Evolutionary conservation across 1,139 yeast genomes (phyloP).

Genomic region (Trichomonascaceae sp.): DNA sequence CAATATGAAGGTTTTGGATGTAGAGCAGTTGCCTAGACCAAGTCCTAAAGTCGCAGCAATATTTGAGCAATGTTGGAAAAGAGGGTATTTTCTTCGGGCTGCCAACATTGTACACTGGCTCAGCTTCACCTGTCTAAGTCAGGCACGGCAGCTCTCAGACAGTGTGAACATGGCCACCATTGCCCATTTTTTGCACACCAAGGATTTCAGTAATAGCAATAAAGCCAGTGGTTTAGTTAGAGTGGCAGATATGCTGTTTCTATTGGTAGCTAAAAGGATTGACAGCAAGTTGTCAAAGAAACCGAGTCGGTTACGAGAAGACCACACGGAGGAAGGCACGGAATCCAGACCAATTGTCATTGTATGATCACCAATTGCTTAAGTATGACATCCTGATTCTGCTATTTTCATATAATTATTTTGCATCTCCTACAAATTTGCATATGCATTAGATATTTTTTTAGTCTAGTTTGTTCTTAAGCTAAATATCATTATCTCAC

Average conservation of each 20-base stretch:
- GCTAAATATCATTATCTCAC: background rate
- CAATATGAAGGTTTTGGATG: background rate
- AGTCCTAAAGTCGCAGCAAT: background rate
- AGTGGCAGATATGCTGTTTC: background rate
- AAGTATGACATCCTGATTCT: background rate
- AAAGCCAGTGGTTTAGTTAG: background rate
- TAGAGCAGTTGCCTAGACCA: background rate
- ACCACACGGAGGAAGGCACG: background rate
- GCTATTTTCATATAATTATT: background rate
- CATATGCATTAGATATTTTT: background rate
- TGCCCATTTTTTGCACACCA: background rate
- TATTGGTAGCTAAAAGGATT: background rate
- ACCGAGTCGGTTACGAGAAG: background rate
- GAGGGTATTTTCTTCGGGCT: conserved; percentile 1
- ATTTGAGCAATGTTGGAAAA: background rate
- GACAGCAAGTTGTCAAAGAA: background rate
- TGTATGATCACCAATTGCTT: background rate
- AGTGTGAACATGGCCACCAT: background rate
- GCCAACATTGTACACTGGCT: background rate
- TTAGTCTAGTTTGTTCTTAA: background rate
- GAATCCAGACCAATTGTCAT: background rate
- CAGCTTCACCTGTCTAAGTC: background rate
- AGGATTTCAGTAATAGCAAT: background rate
- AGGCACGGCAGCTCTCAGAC: background rate
- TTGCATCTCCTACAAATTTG: background rate